phyloP scores from a whole-genome alignment of 2,329 filamentous ascomycete genomes.

The Cladosporium cucumerinum region DNA sequence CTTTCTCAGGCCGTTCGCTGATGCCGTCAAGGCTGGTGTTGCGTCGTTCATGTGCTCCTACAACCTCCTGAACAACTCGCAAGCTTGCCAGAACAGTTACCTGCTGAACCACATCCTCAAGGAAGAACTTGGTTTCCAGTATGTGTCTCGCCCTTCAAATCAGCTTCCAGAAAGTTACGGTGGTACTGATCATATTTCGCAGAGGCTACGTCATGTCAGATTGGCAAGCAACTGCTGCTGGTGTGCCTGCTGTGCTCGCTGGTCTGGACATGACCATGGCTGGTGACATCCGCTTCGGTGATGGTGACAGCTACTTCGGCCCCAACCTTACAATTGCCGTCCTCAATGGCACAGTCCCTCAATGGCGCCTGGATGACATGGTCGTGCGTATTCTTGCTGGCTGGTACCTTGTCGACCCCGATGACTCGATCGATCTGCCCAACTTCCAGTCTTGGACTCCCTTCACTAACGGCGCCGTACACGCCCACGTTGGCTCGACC shows the following conservation, averaged over 20 bases:
- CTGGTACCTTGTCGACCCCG: conserved; percentile 59
- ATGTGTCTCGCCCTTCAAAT: background rate
- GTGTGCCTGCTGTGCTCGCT: conserved; percentile 25
- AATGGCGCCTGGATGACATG: conserved; percentile 60
- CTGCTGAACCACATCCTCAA: conserved; percentile 79
- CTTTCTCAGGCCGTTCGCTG: conserved; percentile 61
- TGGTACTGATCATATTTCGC: background rate
- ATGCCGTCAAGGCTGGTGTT: conserved; percentile 75
- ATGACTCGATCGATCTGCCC: conserved; percentile 43
- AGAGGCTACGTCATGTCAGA: conserved; percentile 77
- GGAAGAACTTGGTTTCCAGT: conserved; percentile 79
- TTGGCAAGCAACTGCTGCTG: conserved; percentile 51
- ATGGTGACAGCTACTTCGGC: conserved; percentile 25
- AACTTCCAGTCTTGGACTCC: conserved; percentile 48
- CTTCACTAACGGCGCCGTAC: conserved; percentile 62
- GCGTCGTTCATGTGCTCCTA: conserved; percentile 83
- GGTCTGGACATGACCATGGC: conserved; percentile 59
- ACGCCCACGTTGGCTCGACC: conserved; percentile 59
- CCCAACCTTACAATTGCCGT: conserved; percentile 29
- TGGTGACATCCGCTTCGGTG: conserved; percentile 38
- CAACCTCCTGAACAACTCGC: conserved; percentile 48
- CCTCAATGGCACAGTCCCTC: conserved; percentile 58
- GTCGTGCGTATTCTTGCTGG: conserved; percentile 43
- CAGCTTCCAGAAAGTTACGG: background rate
- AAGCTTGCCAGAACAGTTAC: conserved; percentile 74